Conservation (phyloP, 2,329 filamentous ascomycete species). For the Nectriaceae sp. region DNA sequence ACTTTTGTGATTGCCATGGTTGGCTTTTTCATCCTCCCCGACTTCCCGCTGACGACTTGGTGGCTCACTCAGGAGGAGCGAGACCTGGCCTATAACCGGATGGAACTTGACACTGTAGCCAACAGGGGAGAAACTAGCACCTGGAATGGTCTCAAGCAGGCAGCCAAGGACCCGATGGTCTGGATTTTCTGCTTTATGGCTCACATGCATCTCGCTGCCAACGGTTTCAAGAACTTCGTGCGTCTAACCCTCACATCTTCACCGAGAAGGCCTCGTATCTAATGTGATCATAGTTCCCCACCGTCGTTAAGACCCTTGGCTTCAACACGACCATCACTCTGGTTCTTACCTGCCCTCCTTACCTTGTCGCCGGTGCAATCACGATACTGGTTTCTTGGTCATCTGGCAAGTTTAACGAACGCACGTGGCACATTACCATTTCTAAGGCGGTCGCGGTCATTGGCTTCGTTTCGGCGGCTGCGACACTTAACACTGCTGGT, state of each 20-base stretch:
- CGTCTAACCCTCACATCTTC: not conserved
- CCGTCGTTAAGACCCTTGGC: conserved; percentile 31
- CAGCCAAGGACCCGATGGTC: conserved; percentile 46
- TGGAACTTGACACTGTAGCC: conserved; percentile 49
- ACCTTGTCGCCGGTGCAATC: conserved; percentile 39
- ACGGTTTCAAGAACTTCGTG: conserved; percentile 43
- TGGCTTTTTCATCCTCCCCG: conserved; percentile 33
- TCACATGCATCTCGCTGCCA: conserved; percentile 52
- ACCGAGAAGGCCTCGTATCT: too few relatives aligned
- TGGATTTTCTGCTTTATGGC: conserved; percentile 54
- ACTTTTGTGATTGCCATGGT: conserved; percentile 29
- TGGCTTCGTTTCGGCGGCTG: conserved; percentile 25
- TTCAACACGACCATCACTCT: conserved; percentile 32
- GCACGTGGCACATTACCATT: conserved; percentile 49
- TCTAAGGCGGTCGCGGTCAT: conserved; percentile 43
- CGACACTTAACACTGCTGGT: conserved; percentile 23
- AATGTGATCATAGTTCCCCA: conserved; percentile 23
- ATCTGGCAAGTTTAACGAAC: conserved; percentile 48
- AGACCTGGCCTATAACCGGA: conserved; percentile 41
- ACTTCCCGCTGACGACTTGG: conserved; percentile 45
- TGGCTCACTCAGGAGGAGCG: conserved; percentile 47
- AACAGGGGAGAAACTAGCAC: conserved; percentile 42
- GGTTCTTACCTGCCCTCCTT: conserved; percentile 43
- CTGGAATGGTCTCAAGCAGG: conserved; percentile 45
- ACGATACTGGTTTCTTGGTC: conserved; percentile 33